Conservation (phyloP, 306 rosid species). For the Rosa chinensis region DNA sequence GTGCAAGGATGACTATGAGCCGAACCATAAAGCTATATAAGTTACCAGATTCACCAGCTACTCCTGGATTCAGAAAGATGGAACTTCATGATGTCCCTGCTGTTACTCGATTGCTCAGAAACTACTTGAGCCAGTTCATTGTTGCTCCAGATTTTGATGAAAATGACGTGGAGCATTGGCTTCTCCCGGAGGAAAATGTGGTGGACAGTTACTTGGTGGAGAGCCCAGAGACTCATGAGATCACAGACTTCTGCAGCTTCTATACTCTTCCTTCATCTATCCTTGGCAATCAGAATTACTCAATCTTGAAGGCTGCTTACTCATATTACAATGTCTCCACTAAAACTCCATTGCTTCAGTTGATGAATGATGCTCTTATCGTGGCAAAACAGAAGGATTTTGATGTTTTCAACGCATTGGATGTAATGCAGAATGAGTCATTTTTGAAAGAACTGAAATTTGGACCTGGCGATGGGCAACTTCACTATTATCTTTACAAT, state of each 20-base stretch:
- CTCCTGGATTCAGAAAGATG: constrained; percentile 93
- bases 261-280: constrained; percentile 91
- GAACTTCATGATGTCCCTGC: constrained; percentile 84
- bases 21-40: constrained; percentile 89
- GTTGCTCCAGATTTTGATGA: constrained; percentile 90
- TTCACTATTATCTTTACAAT: constrained; percentile 62
- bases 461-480: constrained; percentile 71
- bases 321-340: constrained; percentile 73
- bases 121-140: constrained; percentile 62
- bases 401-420: constrained; percentile 85
- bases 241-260: constrained; percentile 96
- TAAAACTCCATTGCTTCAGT: constrained; percentile 65
- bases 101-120: constrained; percentile 80
- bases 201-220: constrained; percentile 88
- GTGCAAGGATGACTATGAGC: constrained; percentile 98
- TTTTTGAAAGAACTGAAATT: constrained; percentile 63
- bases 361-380: constrained; percentile 80
- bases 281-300: constrained; percentile 69
- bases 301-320: constrained; percentile 81
- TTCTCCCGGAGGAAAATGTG: constrained; percentile 78
- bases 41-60: constrained; percentile 74
- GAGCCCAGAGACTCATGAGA: constrained; percentile 78
- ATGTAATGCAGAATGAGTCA: constrained; percentile 71
- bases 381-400: constrained; percentile 69
- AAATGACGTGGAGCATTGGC: constrained; percentile 93